Conservation (phyloP, 371 early-diverging fungal species). For the Mortierella sp. region DNA sequence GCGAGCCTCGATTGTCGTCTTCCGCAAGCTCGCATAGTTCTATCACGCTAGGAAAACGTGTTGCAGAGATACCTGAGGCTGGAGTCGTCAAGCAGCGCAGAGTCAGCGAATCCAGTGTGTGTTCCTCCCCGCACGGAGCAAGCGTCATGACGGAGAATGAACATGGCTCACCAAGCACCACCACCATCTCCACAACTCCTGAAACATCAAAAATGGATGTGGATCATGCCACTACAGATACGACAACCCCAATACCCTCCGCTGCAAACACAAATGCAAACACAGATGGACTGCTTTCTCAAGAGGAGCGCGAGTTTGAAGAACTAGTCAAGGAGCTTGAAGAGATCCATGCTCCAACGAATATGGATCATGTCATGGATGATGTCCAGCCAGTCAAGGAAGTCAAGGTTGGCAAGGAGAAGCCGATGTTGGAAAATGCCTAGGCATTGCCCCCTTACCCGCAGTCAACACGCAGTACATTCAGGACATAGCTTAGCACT, state of each 20-base stretch:
- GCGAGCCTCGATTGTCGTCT: slow-evolving; percentile 4
- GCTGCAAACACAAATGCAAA: too few relatives aligned
- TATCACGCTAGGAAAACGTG: slow-evolving; percentile 37
- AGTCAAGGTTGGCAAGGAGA: too few relatives aligned
- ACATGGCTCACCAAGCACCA: not conserved
- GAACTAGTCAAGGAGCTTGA: slow-evolving; percentile 28
- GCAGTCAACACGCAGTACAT: too few relatives aligned
- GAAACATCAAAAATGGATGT: not conserved
- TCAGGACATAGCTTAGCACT: too few relatives aligned
- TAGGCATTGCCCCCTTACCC: too few relatives aligned
- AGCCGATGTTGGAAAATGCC: too few relatives aligned
- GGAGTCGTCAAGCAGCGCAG: slow-evolving; percentile 35
- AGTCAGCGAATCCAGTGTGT: slow-evolving; percentile 28
- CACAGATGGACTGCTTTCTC: too few relatives aligned
- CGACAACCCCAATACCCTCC: too few relatives aligned
- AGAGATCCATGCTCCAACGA: slow-evolving; percentile 23
- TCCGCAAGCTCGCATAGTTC: not conserved
- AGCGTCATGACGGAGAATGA: slow-evolving; percentile 2
- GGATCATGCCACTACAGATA: not conserved
- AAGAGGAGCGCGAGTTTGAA: slow-evolving; percentile 21
- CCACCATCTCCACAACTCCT: too few relatives aligned
- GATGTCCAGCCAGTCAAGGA: too few relatives aligned
- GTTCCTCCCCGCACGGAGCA: slow-evolving; percentile 11
- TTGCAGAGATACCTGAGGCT: slow-evolving; percentile 37
- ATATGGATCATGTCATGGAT: slow-evolving; percentile 7